Conservation (phyloP, 108 stramenopile species). For the Skeletonema tropicum region DNA sequence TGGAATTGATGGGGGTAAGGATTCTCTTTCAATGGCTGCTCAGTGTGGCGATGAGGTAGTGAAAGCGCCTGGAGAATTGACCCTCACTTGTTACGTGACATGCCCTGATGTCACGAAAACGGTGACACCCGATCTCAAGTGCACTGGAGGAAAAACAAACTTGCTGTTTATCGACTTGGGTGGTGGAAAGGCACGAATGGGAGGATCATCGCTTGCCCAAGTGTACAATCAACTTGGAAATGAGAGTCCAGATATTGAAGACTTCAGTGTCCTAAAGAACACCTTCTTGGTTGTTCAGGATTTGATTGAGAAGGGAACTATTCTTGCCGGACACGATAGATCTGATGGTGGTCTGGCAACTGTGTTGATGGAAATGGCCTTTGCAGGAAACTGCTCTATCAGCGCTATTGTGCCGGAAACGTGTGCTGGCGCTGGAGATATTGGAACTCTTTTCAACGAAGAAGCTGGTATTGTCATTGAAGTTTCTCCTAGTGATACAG, state of each 20-base stretch:
- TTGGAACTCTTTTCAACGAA: constrained; percentile 93
- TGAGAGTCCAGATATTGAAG: constrained; percentile 91
- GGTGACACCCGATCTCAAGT: constrained; percentile 97
- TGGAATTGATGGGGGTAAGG: constrained; percentile 99
- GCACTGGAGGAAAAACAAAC: constrained; percentile 62
- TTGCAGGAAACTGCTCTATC: constrained; percentile 96
- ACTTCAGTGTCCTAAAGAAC: constrained; percentile 80
- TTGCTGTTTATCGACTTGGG: constrained; percentile 92
- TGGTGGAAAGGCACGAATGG: constrained; percentile 84
- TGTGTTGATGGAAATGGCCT: constrained; percentile 96
- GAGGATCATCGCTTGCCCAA: constrained; percentile 96
- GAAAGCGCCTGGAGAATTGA: constrained; percentile 97
- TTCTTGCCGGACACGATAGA: constrained; percentile 95
- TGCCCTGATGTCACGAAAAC: constrained; percentile 94
- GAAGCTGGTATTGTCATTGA: constrained; percentile 96
- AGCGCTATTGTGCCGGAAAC: constrained; percentile 81
- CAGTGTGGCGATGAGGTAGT: constrained; percentile 93
- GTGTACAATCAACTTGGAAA: constrained; percentile 94
- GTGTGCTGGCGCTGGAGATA: constrained; percentile 59
- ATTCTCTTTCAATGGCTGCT: constrained; percentile 99
- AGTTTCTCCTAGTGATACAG: constrained; percentile 63
- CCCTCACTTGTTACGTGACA: constrained; percentile 94
- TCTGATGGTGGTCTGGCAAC: constrained; percentile 96
- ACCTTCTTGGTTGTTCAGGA: constrained; percentile 92
- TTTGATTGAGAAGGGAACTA: constrained; percentile 74